Base-by-base conservation (phyloP, 345 rosid species). In the Gossypium rotundifolium region DNA sequence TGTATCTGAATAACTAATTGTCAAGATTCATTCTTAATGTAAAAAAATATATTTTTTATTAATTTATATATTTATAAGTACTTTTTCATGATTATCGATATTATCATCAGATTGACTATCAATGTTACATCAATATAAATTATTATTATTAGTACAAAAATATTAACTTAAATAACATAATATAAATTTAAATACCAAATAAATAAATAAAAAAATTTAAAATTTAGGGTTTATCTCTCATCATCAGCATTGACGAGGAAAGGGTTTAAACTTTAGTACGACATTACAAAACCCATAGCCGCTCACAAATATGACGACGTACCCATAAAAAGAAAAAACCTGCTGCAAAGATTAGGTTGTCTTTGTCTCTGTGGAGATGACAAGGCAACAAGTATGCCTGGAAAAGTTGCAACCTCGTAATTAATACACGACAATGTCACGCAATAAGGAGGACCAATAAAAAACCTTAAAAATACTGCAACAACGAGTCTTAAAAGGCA, bases 391-490 rank as follows among this genome's bases (percentile, higher is more conserved):
- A 27, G 42, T 60, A 13, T 52, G 74, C 81, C 75, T 38, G 61
- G 62, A 71, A 75, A 63, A 25, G 29, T 57, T 53, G 75, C 79
- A 67, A 5, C 80, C 79, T 66, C 70, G 71, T 9, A 20, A 18
- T 20, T 2, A 18, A 45, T 42, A 7, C 14, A 22, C 44, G 49
- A 49, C 2, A 67, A 48, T 2, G 18, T 65, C 9, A 29, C 73
- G 38, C 66, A n/a, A 40, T 16, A 40, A 14, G 40, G 59, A 29
- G 53, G 53, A 7, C 63, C 67, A 6, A 27, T 33, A 42, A 0
- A 27, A 46, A 42, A 58, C 45, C 52, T 25, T 13, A n/a, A 29
- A 48, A 7, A 14, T 6, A 13, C 20, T 51, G 17, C 7, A 11
- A 1, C 52, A 12, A 48, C 11, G 0, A 2, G 1, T 48, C 52